Base-by-base conservation (phyloP, 805 yeast species). In the Lipomyces yamanashiensis region DNA sequence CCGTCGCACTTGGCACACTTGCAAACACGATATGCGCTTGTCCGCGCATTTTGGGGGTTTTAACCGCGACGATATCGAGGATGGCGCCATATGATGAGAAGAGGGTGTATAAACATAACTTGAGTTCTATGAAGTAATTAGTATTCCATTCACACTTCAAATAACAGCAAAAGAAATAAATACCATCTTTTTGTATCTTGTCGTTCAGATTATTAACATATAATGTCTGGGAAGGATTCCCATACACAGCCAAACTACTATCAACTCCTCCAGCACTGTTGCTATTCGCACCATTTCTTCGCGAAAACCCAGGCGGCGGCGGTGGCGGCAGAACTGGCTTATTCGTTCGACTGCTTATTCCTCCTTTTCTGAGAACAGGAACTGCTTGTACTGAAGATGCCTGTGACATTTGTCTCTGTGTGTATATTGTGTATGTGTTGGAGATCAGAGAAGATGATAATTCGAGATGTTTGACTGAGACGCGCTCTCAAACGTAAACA, bases 11-110 rank as follows among this genome's bases (percentile, higher is more conserved):
- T 15, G 64, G 66, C 9, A 67, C 60, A 50, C 70, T 70, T 15
- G 55, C 67, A 51, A 75, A 79, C 34, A 74, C 80, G 9, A 79
- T 61, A 55, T 75, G 79, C 1, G 82, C 82, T 70, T 79, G 82
- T 23, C 82, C 82, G 7, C 81, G 69, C 81, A 79, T 77, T 52
- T 68, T 69, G 34, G 74, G 71, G 17, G 78, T 73, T 57, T 76
- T 77, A 62, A 72, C 66, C 4, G 79, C 74, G 28, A 78, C 75
- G 15, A 79, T 59, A 36, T 75, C 76, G 2, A 77, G 48, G 3
- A 79, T 69, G 15, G 68, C 73, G 28, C 82, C 82, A 59, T 73
- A 77, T 2, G 72, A 59, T n/a, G 78, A 71, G 67, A 78, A 79
- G 9, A 78, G 70, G 69, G 75, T 57, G 67, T 78, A 78, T 51